These are phyloP conservation scores for Carex sylvatica DNA, from an alignment of 202 grass and related monocot species.

Conservation along the genomic window DNA sequence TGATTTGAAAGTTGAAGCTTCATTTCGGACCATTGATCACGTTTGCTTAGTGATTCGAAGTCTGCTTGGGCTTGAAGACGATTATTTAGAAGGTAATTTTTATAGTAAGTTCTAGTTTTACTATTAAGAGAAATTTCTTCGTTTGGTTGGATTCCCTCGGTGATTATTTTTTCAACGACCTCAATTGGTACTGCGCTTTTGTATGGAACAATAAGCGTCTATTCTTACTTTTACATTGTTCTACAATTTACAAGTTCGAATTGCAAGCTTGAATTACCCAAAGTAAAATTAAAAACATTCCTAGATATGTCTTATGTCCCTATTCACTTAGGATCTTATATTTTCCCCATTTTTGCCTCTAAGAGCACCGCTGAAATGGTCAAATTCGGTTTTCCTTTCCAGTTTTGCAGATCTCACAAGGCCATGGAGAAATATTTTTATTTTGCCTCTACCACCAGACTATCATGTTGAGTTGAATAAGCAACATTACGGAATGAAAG, in stretches of 20 bases:
- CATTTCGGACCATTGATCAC: background rate
- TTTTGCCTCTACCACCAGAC: background rate
- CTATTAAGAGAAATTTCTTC: slow-evolving; percentile 11
- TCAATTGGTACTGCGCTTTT: background rate
- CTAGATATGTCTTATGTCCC: too few species aligned
- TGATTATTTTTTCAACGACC: slow-evolving; percentile 4
- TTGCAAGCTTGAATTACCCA: background rate
- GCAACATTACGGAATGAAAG: slow-evolving; percentile 1
- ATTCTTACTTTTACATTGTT: background rate
- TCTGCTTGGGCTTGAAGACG: background rate
- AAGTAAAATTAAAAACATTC: background rate
- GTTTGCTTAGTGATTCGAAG: slow-evolving; percentile 6
- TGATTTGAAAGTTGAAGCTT: background rate
- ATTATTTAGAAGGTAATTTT: slow-evolving; percentile 9
- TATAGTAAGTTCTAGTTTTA: background rate
- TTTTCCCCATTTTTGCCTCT: background rate
- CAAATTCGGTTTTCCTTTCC: background rate
- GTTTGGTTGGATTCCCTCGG: background rate
- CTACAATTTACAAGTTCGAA: background rate
- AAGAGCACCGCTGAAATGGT: too few species aligned
- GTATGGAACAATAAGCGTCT: background rate
- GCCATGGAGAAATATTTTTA: slow-evolving; percentile 11
- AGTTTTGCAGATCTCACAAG: slow-evolving; percentile 20
- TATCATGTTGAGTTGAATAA: slow-evolving; percentile 11
- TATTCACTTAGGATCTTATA: too few species aligned